Evolutionary conservation across 2,329 filamentous ascomycete species (phyloP), one percentile per base, ranked within the genome.

Genomic region (Fusarium sp.): DNA sequence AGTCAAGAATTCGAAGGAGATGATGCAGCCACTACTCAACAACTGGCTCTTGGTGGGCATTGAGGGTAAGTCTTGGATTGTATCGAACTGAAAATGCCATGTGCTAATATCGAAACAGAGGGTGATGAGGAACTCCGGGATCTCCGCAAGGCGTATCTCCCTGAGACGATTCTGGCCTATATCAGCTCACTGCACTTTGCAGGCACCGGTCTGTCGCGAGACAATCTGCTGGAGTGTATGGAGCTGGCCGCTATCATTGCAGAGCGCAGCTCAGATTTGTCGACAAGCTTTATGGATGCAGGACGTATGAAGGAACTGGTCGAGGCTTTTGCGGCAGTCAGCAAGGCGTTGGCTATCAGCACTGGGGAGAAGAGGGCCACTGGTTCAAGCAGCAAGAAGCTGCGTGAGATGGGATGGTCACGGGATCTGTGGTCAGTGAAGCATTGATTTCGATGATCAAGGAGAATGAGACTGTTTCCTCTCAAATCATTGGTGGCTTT

Each of bases 141-240:
- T 27, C 89, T 98, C 61, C 91, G 95, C 74, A 89, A 91, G 64
- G 89, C 90, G 0, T 98, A 97, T 82, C 87, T 99, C 4, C 95
- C 96, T 2, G 95, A 98, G 80, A 89, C 94, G 20, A 87, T 98
- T 47, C 88, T 99, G 59, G 94, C 93, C 4, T 98, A 96, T 81
- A 90, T 96, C 79, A 92, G 90, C 77, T 92, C 93, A 2, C 85
- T 98, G 59, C 93, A 97, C 80, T 93, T 93, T 79, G 93, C 93
- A 0, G 94, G 94, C 5, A 91, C 91, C 56, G 88, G 90, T 58
- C 85, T 97, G 50, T 92, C 91, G 54, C 91, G 94, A 50, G 93
- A 96, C 67, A 89, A 93, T 74, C 87, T 97, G 20, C 88, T 96
- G 29, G 92, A 96, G 79, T 93, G 92, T 77, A 96, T 99, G 93